phyloP scores from a whole-genome alignment of 495 filamentous ascomycete species.

The Daldinia caldariorum region DNA sequence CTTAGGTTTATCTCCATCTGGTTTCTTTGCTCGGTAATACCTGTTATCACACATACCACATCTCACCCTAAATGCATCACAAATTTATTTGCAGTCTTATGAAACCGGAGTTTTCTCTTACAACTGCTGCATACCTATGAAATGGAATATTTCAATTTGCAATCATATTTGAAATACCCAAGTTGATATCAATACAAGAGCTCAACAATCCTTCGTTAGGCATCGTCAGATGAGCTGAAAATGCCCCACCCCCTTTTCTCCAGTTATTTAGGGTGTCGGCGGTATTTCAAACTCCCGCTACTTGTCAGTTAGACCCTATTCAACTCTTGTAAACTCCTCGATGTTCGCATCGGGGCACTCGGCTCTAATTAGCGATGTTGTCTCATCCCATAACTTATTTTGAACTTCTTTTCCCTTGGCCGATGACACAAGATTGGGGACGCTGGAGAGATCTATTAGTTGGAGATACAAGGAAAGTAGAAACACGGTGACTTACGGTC shows the following conservation, averaged over 20 bases:
- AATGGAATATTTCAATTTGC: not conserved
- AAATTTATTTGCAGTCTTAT: not conserved
- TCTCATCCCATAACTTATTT: slow-evolving; percentile 57
- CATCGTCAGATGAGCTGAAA: not conserved
- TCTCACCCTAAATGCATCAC: not conserved
- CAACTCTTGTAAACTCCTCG: slow-evolving; percentile 25
- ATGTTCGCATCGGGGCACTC: slow-evolving; percentile 35
- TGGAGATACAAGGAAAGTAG: not conserved
- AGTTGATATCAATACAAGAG: not conserved
- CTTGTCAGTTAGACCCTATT: not conserved
- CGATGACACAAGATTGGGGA: slow-evolving; percentile 47
- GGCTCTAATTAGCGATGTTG: slow-evolving; percentile 42
- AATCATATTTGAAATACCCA: not conserved
- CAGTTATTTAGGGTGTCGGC: not conserved
- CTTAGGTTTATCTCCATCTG: not conserved
- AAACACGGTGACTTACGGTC: slow-evolving; percentile 30
- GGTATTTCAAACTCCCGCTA: not conserved
- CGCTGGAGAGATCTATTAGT: slow-evolving; percentile 26
- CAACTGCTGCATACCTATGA: not conserved
- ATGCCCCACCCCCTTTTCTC: not conserved
- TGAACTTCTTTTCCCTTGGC: slow-evolving; percentile 50
- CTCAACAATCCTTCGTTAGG: not conserved
- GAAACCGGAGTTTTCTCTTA: not conserved
- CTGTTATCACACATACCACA: not conserved
- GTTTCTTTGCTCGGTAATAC: not conserved